Conservation (phyloP, 805 yeast species). For the Komagataella mondaviorum region DNA sequence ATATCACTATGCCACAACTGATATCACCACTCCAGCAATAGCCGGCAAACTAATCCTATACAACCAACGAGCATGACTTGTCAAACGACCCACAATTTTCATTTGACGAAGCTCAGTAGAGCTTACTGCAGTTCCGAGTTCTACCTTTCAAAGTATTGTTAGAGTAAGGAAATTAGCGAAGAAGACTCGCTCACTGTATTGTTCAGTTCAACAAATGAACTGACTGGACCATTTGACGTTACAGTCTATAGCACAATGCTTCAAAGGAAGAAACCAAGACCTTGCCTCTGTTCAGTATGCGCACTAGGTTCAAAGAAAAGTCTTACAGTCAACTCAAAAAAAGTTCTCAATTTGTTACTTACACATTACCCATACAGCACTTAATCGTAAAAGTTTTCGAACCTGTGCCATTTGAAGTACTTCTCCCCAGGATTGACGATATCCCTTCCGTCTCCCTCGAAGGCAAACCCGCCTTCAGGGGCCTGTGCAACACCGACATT, state of each 20-base stretch:
- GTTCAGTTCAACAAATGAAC: too few relatives aligned
- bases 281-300: neutral
- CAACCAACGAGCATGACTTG: neutral
- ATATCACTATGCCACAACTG: neutral
- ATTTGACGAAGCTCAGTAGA: neutral
- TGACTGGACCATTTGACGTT: too few relatives aligned
- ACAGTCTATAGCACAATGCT: neutral
- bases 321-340: neutral
- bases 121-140: neutral
- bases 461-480: constrained; percentile 23
- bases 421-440: constrained; percentile 30
- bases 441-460: constrained; percentile 22
- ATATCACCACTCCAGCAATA: neutral
- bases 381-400: neutral
- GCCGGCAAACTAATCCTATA: neutral
- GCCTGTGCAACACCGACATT: constrained; percentile 23
- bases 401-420: constrained; percentile 29
- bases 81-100: neutral
- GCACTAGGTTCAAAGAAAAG: neutral
- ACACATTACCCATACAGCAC: neutral
- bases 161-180: too few relatives aligned
- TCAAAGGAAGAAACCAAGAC: neutral
- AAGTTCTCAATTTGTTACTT: too few relatives aligned
- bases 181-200: too few relatives aligned
- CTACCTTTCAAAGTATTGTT: neutral